phyloP scores from a whole-genome alignment of 805 yeast genomes.

The Candida lessepsii region DNA sequence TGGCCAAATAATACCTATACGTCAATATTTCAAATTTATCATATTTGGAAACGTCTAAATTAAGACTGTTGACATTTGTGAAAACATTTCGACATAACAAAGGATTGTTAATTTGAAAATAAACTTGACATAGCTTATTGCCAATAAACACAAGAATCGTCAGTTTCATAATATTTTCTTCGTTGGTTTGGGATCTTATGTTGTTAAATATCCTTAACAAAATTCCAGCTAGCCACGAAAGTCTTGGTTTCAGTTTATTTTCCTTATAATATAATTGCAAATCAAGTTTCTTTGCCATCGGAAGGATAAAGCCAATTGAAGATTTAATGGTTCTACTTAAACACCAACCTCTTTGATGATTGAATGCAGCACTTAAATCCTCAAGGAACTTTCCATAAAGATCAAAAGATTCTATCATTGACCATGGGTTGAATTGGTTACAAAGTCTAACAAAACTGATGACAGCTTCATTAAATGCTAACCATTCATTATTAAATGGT shows the following conservation, averaged over 20 bases:
- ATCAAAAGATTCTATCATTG: slow-evolving; percentile 53
- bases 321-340: slow-evolving; percentile 34
- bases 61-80: slow-evolving; percentile 56
- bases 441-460: slow-evolving; percentile 47
- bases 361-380: slow-evolving; percentile 49
- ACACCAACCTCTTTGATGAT: slow-evolving; percentile 38
- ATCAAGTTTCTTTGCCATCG: slow-evolving; percentile 43
- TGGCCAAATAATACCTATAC: slow-evolving; percentile 54
- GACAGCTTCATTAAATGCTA: slow-evolving; percentile 46
- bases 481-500: slow-evolving; percentile 25
- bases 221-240: slow-evolving; percentile 51
- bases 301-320: slow-evolving; percentile 39
- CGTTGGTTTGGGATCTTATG: slow-evolving; percentile 47
- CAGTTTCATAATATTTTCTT: slow-evolving; percentile 37
- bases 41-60: slow-evolving; percentile 41
- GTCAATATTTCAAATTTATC: slow-evolving; percentile 46
- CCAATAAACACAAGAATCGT: slow-evolving; percentile 54
- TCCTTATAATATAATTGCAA: slow-evolving; percentile 41
- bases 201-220: slow-evolving; percentile 60
- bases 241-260: slow-evolving; percentile 42
- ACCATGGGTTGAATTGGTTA: slow-evolving; percentile 53
- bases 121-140: slow-evolving; percentile 52
- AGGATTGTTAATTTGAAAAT: slow-evolving; percentile 55
- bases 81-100: slow-evolving; percentile 60
- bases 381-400: slow-evolving; percentile 47